Percentiles rank a stretch among this genome's conserved stretches.
phyloP scores from a whole-genome alignment of 306 rosid species.

The Trichosanthes cucumerina region DNA sequence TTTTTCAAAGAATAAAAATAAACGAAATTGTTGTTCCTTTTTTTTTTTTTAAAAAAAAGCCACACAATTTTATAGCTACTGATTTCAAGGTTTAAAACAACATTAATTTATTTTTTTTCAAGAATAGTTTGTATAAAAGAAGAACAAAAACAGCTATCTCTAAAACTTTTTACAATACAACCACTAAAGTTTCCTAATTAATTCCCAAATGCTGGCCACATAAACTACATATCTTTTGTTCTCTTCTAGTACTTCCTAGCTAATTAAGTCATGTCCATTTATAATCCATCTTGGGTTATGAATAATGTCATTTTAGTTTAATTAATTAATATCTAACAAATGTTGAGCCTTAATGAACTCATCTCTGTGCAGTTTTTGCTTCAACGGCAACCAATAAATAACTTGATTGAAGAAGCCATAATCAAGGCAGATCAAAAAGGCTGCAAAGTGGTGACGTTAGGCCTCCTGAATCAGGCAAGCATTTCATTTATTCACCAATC shows the following conservation, averaged over 20 bases:
- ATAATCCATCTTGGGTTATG: not conserved
- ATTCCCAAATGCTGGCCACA: not conserved
- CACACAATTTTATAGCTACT: too few relatives aligned
- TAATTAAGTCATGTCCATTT: not conserved
- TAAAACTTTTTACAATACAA: not conserved
- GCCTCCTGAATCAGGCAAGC: slow-evolving; percentile 32
- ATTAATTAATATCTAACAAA: not conserved
- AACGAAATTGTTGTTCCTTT: too few relatives aligned
- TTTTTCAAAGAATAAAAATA: too few relatives aligned
- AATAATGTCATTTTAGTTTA: not conserved
- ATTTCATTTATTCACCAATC: too few relatives aligned
- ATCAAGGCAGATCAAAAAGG: slow-evolving; percentile 26
- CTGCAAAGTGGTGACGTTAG: slow-evolving; percentile 21
- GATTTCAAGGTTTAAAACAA: too few relatives aligned
- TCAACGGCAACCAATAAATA: slow-evolving; percentile 19
- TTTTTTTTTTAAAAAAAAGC: too few relatives aligned
- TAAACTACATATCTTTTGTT: not conserved
- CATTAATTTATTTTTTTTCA: too few relatives aligned
- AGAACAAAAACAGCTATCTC: not conserved
- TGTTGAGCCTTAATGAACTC: too few relatives aligned
- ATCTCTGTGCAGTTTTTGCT: slow-evolving; percentile 9
- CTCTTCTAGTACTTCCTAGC: not conserved
- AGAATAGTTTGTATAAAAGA: not conserved
- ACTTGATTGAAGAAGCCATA: slow-evolving; percentile 25
- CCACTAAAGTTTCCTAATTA: not conserved